phyloP scores from a whole-genome alignment of 768 basidiomycete species.

The Trametes cubensis region DNA sequence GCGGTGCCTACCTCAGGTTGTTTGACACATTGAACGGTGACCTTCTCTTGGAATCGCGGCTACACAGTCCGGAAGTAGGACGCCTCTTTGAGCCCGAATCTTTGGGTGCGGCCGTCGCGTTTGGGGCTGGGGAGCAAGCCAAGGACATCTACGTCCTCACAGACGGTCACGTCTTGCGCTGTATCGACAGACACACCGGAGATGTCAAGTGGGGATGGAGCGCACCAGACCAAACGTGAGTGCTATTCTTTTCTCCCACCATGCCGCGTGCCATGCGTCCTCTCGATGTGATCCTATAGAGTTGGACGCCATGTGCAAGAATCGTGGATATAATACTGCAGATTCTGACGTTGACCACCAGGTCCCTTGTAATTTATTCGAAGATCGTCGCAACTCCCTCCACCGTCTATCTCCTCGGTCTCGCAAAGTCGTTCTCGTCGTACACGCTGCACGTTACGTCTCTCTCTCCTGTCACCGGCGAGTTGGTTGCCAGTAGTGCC shows the following conservation, averaged over 20 bases:
- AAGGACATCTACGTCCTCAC: constrained; percentile 55
- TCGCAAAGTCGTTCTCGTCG: constrained; percentile 47
- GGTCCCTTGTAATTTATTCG: constrained; percentile 66
- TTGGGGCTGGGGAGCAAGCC: constrained; percentile 39
- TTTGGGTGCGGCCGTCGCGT: constrained; percentile 57
- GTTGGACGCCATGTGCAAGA: no score
- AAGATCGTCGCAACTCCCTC: constrained; percentile 56
- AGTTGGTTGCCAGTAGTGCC: constrained; percentile 48
- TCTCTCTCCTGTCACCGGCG: constrained; percentile 57
- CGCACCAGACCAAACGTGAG: constrained; percentile 68
- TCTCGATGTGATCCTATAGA: no score
- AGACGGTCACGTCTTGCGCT: constrained; percentile 60
- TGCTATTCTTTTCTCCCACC: constrained; percentile 3
- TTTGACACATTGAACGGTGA: constrained; percentile 68
- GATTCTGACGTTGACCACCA: constrained; percentile 32
- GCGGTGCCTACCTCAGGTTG: constrained; percentile 66
- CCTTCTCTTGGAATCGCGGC: constrained; percentile 62
- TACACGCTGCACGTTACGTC: constrained; percentile 71
- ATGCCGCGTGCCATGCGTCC: no score
- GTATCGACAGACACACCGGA: constrained; percentile 54
- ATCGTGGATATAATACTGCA: neutral
- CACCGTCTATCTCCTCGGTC: constrained; percentile 58
- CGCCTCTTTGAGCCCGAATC: constrained; percentile 53
- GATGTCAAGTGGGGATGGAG: constrained; percentile 70
- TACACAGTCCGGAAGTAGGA: constrained; percentile 52